Base-by-base conservation (phyloP, 1,139 yeast species). In the Geotrichum aggregatum region DNA sequence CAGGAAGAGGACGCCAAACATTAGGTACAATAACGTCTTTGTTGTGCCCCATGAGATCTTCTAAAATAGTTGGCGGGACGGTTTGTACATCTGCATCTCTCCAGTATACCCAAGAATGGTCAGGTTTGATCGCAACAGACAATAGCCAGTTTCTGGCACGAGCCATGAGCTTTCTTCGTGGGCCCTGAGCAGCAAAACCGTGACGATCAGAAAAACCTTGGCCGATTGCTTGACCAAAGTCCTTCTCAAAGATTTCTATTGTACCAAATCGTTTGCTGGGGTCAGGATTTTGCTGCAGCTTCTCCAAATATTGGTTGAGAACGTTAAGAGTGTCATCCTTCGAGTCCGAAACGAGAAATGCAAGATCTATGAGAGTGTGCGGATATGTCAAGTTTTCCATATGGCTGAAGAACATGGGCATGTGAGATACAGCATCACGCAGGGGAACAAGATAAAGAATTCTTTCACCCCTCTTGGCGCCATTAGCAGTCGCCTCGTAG, bases 1-100 rank as follows among this genome's bases (percentile, higher is more conserved):
- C 92, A 1, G 95, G 95, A 57, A 87, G 71, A 1, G 96, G 96
- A 61, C 96, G 77, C 96, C 96, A 87, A 46, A 87, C 94, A 64
- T 87, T 87, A 22, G 96, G 96, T 22, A 87, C 91, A 54, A 82
- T 80, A 39, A 83, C 84, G 59, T 82, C 87, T 63, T 74, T 76
- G 61, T 79, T 75, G 62, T 81, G 85, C 55, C 75, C 76, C 87
- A 82, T 82, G 57, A 82, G 66, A 62, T 82, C 87, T 64, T 82
- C 84, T 54, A 82, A 66, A 54, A 82, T 75, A 0, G 85, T 75
- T 1, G 76, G 71, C 1, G 87, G 87, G 18, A 79, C 78, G 1
- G 81, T 76, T 63, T 82, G 84, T 2, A 82, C 84, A 63, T 82
- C 87, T 3, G 82, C 84, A 67, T 83, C 88, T 65, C 88, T 76